phyloP scores from a whole-genome alignment of 768 basidiomycete species.

The Termitomyces sp. region DNA sequence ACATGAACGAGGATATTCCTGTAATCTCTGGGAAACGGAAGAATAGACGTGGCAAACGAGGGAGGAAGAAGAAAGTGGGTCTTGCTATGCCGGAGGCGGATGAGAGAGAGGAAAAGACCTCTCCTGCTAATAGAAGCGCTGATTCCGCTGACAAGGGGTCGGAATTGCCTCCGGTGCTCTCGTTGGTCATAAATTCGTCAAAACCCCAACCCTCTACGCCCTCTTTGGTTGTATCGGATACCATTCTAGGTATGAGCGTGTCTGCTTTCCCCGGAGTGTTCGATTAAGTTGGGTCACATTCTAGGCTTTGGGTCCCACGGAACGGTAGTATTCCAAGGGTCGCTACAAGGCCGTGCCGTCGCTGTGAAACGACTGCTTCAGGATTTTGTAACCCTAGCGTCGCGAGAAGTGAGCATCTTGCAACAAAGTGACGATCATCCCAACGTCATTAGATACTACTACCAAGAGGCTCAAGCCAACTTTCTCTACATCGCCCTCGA shows the following conservation, averaged over 20 bases:
- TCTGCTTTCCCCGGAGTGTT: neutral
- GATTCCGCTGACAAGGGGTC: slow-evolving; percentile 2
- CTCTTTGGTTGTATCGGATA: slow-evolving; percentile 70
- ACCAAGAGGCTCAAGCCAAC: slow-evolving; percentile 89
- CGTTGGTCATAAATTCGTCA: slow-evolving; percentile 22
- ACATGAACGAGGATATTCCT: slow-evolving; percentile 25
- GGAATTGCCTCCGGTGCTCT: slow-evolving; percentile 14
- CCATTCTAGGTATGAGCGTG: slow-evolving; percentile 57
- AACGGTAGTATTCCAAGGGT: slow-evolving; percentile 91
- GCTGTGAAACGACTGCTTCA: slow-evolving; percentile 96
- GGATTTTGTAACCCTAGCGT: slow-evolving; percentile 93
- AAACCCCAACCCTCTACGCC: slow-evolving; percentile 28
- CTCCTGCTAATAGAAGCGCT: slow-evolving; percentile 22
- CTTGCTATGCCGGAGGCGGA: slow-evolving; percentile 34
- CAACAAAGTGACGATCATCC: slow-evolving; percentile 98
- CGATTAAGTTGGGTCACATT: neutral
- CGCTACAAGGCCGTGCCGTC: slow-evolving; percentile 94
- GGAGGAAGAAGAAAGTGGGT: slow-evolving; percentile 49
- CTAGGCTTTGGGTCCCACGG: slow-evolving; percentile 94
- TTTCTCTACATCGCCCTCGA: slow-evolving; percentile 99
- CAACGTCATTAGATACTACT: slow-evolving; percentile 98
- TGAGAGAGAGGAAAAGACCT: slow-evolving; percentile 25
- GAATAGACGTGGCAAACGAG: slow-evolving; percentile 33
- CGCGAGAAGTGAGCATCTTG: slow-evolving; percentile 89
- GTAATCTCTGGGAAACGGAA: slow-evolving; percentile 27